These are phyloP conservation scores for Globisporangium radiosum DNA, from an alignment of 352 stramenopile genomes.

Conservation along the genomic window DNA sequence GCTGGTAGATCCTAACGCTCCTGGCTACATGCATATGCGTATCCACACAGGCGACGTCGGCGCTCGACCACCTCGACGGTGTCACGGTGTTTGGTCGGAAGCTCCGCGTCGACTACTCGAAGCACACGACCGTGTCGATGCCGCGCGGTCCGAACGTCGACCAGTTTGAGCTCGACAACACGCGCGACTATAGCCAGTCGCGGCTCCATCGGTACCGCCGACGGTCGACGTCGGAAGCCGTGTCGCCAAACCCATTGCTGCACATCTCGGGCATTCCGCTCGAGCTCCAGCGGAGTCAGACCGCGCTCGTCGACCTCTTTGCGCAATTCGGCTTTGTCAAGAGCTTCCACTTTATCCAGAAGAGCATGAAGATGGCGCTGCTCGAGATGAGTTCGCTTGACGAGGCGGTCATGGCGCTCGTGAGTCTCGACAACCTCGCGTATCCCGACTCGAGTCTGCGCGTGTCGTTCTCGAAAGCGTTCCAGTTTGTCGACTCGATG, in stretches of 20 bases:
- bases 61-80: slow-evolving; percentile 71
- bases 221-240: slow-evolving; percentile 53
- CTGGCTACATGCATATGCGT: too few species aligned
- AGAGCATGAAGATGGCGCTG: slow-evolving; percentile 72
- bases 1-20: not conserved
- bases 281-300: slow-evolving; percentile 58
- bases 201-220: slow-evolving; percentile 73
- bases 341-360: slow-evolving; percentile 66
- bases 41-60: slow-evolving; percentile 45
- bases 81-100: slow-evolving; percentile 74
- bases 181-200: slow-evolving; percentile 67
- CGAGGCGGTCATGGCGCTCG: slow-evolving; percentile 65
- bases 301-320: slow-evolving; percentile 58
- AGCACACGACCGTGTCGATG: slow-evolving; percentile 78
- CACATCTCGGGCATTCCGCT: slow-evolving; percentile 72
- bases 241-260: slow-evolving; percentile 50
- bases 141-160: slow-evolving; percentile 61
- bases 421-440: slow-evolving; percentile 62
- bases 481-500: slow-evolving; percentile 19
- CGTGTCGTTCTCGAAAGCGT: slow-evolving; percentile 76
- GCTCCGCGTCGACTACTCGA: slow-evolving; percentile 78
- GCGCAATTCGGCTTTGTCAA: slow-evolving; percentile 67
- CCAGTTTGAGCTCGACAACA: slow-evolving; percentile 80
- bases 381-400: slow-evolving; percentile 72
- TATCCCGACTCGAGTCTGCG: slow-evolving; percentile 72